A percentile compares a stretch with the other conserved stretches of the same genome.
These are phyloP conservation scores for Leccinum arenicola DNA, from an alignment of 768 basidiomycete genomes.

Conservation along the genomic window DNA sequence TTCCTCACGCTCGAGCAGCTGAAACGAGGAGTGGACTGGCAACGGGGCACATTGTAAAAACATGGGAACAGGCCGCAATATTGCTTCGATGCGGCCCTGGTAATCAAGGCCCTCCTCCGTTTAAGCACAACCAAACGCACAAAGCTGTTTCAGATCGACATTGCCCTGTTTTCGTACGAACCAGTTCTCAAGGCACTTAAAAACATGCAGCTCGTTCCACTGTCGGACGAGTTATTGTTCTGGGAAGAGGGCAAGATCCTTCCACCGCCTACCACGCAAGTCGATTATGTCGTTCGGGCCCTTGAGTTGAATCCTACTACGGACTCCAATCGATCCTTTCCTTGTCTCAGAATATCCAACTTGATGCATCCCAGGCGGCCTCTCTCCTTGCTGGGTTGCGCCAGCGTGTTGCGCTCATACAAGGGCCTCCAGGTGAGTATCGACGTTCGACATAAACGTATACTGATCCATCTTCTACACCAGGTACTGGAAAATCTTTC, in stretches of 20 bases:
- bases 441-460: neutral
- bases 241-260: constrained; percentile 42
- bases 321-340: constrained; percentile 41
- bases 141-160: constrained; percentile 57
- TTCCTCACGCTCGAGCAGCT: constrained; percentile 83
- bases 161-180: constrained; percentile 61
- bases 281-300: constrained; percentile 24
- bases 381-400: constrained; percentile 52
- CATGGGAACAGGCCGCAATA: neutral
- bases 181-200: constrained; percentile 61
- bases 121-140: constrained; percentile 37
- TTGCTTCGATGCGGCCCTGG: too few species aligned
- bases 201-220: constrained; percentile 42
- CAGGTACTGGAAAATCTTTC: constrained; percentile 75
- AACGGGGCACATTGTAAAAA: constrained; percentile 34
- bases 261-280: constrained; percentile 4
- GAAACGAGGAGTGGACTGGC: constrained; percentile 67
- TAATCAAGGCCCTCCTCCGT: constrained; percentile 36
- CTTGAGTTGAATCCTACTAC: constrained; percentile 31
- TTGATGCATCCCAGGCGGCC: constrained; percentile 51
- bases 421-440: constrained; percentile 65
- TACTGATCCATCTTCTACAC: neutral
- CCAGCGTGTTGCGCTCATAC: constrained; percentile 59
- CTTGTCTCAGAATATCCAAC: constrained; percentile 37
- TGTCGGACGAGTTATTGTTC: constrained; percentile 47